Percentiles rank a stretch among this genome's conserved stretches.
phyloP scores from a whole-genome alignment of 257 asterid species.

The Linderniella brevidens region DNA sequence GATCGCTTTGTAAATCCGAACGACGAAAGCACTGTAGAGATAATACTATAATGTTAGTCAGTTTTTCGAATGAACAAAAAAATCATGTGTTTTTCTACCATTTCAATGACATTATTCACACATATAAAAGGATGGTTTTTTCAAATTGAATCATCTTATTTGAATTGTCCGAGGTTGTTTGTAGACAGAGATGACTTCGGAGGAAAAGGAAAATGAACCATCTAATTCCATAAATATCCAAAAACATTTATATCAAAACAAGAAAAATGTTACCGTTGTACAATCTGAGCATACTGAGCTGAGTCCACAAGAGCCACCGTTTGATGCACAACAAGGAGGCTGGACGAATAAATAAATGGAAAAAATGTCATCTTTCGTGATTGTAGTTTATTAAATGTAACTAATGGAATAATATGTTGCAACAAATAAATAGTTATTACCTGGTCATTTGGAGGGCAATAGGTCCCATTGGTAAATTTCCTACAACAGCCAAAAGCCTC shows the following conservation, averaged over 20 bases:
- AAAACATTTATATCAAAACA: neutral
- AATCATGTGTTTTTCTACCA: too few relatives aligned
- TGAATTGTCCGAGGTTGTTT: too few relatives aligned
- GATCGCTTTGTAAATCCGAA: slow-evolving; percentile 70
- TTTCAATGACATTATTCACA: too few relatives aligned
- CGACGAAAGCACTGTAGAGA: slow-evolving; percentile 76
- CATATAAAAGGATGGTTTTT: too few relatives aligned
- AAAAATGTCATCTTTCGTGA: neutral
- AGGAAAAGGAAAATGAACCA: too few relatives aligned
- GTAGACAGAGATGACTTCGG: too few relatives aligned
- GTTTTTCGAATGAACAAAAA: slow-evolving; percentile 2
- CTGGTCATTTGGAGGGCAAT: slow-evolving; percentile 96
- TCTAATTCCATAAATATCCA: too few relatives aligned
- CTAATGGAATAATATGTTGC: too few relatives aligned
- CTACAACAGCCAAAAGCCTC: slow-evolving; percentile 98
- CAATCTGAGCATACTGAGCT: slow-evolving; percentile 69
- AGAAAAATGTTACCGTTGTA: slow-evolving; percentile 78
- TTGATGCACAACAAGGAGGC: slow-evolving; percentile 87
- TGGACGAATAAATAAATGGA: slow-evolving; percentile 20
- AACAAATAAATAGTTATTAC: slow-evolving; percentile 16
- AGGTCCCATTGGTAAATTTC: slow-evolving; percentile 73
- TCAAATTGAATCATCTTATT: too few relatives aligned
- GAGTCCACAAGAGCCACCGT: slow-evolving; percentile 51
- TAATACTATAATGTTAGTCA: slow-evolving; percentile 16
- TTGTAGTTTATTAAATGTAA: too few relatives aligned